Conservation (phyloP, 805 yeast genomes). For the Grigorovia transvaalensis region DNA sequence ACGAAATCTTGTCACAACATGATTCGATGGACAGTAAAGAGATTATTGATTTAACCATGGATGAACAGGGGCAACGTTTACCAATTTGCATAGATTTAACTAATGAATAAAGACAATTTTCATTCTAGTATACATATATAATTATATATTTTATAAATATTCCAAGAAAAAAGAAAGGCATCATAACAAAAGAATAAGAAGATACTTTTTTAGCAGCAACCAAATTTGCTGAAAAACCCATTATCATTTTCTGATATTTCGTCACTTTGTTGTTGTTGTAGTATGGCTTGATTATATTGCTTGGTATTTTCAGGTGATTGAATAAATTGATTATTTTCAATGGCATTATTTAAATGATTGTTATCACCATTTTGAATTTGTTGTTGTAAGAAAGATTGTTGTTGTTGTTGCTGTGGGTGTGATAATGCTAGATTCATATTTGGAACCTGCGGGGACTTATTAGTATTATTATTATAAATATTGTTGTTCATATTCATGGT, state of each 20-base stretch:
- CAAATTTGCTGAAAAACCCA: slow-evolving; percentile 28
- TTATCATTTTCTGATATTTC: slow-evolving; percentile 17
- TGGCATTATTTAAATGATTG: neutral
- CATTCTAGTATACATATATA: neutral
- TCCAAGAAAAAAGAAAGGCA: too few species aligned
- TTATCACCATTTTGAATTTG: neutral
- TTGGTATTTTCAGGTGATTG: slow-evolving; percentile 1
- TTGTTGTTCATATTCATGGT: too few species aligned
- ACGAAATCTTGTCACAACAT: slow-evolving; percentile 5
- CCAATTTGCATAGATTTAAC: slow-evolving; percentile 15
- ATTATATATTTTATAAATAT: neutral
- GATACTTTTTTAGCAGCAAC: slow-evolving; percentile 21
- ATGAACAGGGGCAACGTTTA: neutral
- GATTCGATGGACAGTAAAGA: slow-evolving; percentile 10
- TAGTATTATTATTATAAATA: too few species aligned
- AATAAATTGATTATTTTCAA: neutral
- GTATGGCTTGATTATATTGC: neutral
- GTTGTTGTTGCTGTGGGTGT: slow-evolving; percentile 11
- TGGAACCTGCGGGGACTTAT: too few species aligned
- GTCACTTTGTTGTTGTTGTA: slow-evolving; percentile 5
- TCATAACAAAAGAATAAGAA: too few species aligned
- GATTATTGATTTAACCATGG: slow-evolving; percentile 13
- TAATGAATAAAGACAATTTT: too few species aligned
- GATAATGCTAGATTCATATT: neutral
- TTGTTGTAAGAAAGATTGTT: neutral